Evolutionary conservation across 140 eudicot species (phyloP).

Genomic region (Flaveria floridana): DNA sequence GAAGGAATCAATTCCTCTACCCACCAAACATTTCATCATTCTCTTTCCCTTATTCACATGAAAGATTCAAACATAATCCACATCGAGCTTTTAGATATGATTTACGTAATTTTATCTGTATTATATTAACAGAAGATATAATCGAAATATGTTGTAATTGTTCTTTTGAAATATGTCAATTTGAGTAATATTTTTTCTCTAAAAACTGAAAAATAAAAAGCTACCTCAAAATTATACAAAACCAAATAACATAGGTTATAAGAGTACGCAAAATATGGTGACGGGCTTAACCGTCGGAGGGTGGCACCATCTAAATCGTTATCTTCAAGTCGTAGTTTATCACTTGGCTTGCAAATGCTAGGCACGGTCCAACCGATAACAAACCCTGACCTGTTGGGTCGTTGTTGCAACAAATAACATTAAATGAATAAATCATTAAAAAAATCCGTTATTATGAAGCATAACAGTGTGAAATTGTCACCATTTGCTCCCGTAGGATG

Average conservation of each 20-base stretch:
- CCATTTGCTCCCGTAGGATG: constrained; percentile 13
- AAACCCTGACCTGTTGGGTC: not conserved
- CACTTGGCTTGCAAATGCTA: not conserved
- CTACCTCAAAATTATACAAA: not conserved
- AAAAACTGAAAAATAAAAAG: too few relatives aligned
- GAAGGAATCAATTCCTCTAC: not conserved
- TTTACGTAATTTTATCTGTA: too few relatives aligned
- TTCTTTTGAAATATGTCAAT: too few relatives aligned
- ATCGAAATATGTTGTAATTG: too few relatives aligned
- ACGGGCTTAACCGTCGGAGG: not conserved
- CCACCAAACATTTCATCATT: not conserved
- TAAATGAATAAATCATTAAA: not conserved
- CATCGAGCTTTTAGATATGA: too few relatives aligned
- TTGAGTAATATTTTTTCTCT: too few relatives aligned
- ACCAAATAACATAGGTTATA: too few relatives aligned
- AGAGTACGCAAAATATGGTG: too few relatives aligned
- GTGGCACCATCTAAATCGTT: not conserved
- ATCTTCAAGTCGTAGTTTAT: not conserved
- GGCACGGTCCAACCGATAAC: not conserved
- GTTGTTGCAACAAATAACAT: not conserved
- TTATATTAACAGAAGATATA: too few relatives aligned
- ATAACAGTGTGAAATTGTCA: not conserved
- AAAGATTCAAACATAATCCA: too few relatives aligned
- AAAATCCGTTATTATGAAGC: not conserved
- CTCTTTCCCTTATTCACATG: too few relatives aligned